A percentile compares a stretch with the other conserved stretches of the same genome.
Evolutionary conservation across 2,329 filamentous ascomycete genomes (phyloP).

Genomic region (Neocucurbitaria cava): DNA sequence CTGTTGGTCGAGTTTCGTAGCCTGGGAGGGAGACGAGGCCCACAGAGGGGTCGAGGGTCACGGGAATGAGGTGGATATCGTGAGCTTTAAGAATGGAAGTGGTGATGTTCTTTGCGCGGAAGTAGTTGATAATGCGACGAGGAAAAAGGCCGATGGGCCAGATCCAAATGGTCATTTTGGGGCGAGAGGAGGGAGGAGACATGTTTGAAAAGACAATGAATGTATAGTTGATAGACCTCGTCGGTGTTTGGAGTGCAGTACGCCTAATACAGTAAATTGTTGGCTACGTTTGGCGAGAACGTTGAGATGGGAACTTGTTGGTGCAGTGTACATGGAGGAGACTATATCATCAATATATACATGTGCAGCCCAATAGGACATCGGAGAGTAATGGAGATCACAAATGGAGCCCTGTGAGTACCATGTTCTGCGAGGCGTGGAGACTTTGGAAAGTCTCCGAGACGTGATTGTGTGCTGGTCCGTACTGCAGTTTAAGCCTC

Average conservation of each 20-base stretch:
- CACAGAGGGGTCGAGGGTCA: conserved; percentile 2
- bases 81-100: conserved; percentile 10
- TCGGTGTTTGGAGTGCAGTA: too few species aligned
- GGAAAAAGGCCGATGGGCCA: conserved; percentile 31
- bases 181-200: background rate
- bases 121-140: conserved; percentile 26
- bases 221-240: background rate
- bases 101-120: conserved; percentile 21
- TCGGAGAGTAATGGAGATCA: too few species aligned
- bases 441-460: too few species aligned
- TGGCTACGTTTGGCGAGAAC: too few species aligned
- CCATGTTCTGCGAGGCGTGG: too few species aligned
- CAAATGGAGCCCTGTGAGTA: too few species aligned
- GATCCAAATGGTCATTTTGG: conserved; percentile 24
- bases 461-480: too few species aligned
- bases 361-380: too few species aligned
- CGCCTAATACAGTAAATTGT: background rate
- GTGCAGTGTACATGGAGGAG: too few species aligned
- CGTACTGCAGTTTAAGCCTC: too few species aligned
- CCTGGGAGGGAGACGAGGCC: conserved; percentile 9
- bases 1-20: conserved; percentile 11
- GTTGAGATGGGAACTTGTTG: too few species aligned
- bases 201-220: background rate
- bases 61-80: conserved; percentile 23
- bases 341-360: too few species aligned